These are phyloP conservation scores for Klebsormidium nitens DNA, from an alignment of 139 green algal genomes.

Conservation along the genomic window DNA sequence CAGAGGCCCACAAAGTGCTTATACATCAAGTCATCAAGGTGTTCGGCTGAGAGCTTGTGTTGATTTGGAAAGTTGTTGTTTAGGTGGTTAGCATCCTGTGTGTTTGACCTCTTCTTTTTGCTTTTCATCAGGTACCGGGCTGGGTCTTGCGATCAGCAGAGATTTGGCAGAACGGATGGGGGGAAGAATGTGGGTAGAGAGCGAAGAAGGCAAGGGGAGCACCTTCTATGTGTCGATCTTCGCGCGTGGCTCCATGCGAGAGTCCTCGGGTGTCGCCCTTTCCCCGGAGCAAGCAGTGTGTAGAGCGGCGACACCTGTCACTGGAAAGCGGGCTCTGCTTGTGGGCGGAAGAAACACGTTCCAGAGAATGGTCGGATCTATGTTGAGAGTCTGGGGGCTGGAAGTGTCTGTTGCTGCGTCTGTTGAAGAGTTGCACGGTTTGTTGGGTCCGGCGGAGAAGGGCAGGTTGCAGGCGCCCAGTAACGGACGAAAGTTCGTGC, in stretches of 20 bases:
- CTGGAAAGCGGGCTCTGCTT: constrained; percentile 14
- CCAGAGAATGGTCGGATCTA: constrained; percentile 25
- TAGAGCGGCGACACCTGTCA: constrained; percentile 4
- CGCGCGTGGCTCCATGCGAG: constrained; percentile 17
- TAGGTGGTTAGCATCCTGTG: too few species aligned
- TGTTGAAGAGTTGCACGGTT: too few species aligned
- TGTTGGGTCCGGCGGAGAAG: too few species aligned
- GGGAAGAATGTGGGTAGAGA: constrained; percentile 37
- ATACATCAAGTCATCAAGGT: too few species aligned
- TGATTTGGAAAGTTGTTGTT: too few species aligned
- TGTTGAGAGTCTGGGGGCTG: constrained; percentile 17
- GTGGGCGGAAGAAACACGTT: constrained; percentile 17
- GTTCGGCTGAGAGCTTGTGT: too few species aligned
- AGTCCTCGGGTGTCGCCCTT: neutral
- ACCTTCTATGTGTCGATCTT: constrained; percentile 40
- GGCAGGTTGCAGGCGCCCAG: too few species aligned
- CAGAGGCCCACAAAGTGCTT: too few species aligned
- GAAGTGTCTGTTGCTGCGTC: too few species aligned
- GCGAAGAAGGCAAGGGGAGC: constrained; percentile 19
- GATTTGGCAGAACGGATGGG: constrained; percentile 32
- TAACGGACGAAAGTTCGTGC: too few species aligned
- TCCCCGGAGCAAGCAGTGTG: neutral
- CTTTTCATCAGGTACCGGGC: constrained; percentile 28
- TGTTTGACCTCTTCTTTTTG: too few species aligned
- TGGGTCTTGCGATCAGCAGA: constrained; percentile 37